A percentile compares a stretch with the other conserved stretches of the same genome.
Conservation (phyloP, 768 basidiomycete species). For the Rhodotorula graminis region DNA sequence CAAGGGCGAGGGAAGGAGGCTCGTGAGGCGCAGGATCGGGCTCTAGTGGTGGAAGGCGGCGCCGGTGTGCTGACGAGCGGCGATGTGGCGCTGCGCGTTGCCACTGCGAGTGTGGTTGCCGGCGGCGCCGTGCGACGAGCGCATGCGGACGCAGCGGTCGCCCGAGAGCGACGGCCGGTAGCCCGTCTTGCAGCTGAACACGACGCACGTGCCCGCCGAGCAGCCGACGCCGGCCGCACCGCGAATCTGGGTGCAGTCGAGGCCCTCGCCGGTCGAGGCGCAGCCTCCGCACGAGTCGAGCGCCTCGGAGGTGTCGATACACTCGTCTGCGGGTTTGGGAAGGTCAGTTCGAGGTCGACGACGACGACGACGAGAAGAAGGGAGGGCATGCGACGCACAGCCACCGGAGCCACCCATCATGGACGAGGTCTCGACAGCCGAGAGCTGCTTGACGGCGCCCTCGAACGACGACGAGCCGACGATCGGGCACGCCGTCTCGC, state of each 20-base stretch:
- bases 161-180: slow-evolving; percentile 16
- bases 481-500: slow-evolving; percentile 30
- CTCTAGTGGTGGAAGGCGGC: neutral
- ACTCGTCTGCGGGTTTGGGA: slow-evolving; percentile 25
- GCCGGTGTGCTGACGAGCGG: slow-evolving; percentile 5
- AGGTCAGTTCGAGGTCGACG: neutral
- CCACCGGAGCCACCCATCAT: neutral
- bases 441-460: slow-evolving; percentile 12
- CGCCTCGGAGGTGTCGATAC: slow-evolving; percentile 59
- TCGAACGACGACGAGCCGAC: slow-evolving; percentile 13
- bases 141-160: slow-evolving; percentile 15
- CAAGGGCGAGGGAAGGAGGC: too few relatives aligned
- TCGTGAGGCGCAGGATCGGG: too few relatives aligned
- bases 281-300: slow-evolving; percentile 74
- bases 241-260: slow-evolving; percentile 65
- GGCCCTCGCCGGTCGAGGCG: slow-evolving; percentile 57
- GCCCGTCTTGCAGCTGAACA: slow-evolving; percentile 46
- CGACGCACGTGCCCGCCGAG: slow-evolving; percentile 47
- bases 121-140: neutral
- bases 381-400: slow-evolving; percentile 7
- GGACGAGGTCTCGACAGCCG: neutral
- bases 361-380: neutral
- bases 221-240: slow-evolving; percentile 50
- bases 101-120: neutral
- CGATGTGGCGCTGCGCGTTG: slow-evolving; percentile 11